Base-by-base conservation (phyloP, 495 filamentous ascomycete species). In the Lineolata rhizophorae region DNA sequence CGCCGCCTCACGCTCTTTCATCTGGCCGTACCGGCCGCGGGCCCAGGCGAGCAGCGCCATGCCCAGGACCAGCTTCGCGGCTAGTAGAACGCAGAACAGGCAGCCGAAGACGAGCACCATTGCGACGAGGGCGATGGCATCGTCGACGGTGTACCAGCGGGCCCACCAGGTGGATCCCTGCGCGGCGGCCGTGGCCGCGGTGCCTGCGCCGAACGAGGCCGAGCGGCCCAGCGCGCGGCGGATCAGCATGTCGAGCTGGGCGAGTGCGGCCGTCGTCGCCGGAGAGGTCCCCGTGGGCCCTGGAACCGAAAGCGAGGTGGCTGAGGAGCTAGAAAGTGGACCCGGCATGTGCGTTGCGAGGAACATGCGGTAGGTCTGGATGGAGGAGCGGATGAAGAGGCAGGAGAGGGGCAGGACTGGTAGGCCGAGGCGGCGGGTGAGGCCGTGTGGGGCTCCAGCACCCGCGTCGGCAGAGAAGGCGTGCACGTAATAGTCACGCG, bases 361-460 rank as follows among this genome's bases (percentile, higher is more conserved):
- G 53, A 95, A 91, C 84, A 94, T 94, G 52, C 94, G 78, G 53
- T 99, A 99, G 8, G 84, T 94, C 50, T 99, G 87, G 13, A 95
- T 64, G 2, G 78, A 80, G 21, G 90, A 78, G 18, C 87, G 73
- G 48, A 99, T 84, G 55, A 95, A 95, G 32, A 99, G 76, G 43
- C 81, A 92, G 4, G 82, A 78, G 11, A 99, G 59, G 0, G 87
- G 87, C 31, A 99, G 71, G 18, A 99, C 73, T 0, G 87, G 87
- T 1, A 99, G 65, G 17, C 87, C 87, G 10, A 99, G 63, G 12
- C 87, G 73, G 31, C 81, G 76, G 5, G 80, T 92, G 1, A 99
- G 60, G 35, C 77, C 82, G 33, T 80, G 85, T 27, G 91, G 77
- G 0, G 72, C 71, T 47, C 94, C 95, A 6, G 90, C 87, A 70